These are phyloP conservation scores for Logfia minima DNA, from an alignment of 129 eudicot genomes.

Conservation along the genomic window DNA sequence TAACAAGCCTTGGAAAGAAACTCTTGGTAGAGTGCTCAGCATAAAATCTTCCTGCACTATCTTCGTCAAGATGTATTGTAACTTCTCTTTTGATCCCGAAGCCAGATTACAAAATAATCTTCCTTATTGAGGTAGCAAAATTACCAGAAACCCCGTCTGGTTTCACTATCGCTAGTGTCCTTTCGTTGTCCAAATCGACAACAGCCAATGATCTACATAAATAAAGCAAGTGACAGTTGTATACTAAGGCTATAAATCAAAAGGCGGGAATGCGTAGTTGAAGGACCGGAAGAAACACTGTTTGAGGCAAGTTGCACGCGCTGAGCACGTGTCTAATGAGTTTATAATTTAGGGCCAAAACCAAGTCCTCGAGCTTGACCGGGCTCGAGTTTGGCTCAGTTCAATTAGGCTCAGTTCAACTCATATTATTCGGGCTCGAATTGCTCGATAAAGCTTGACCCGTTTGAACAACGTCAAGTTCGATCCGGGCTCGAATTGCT, in stretches of 20 bases:
- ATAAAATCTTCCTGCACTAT: constrained; percentile 51
- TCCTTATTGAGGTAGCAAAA: constrained; percentile 42
- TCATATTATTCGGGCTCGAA: too few relatives aligned
- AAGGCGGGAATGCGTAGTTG: constrained; percentile 17
- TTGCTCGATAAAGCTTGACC: too few relatives aligned
- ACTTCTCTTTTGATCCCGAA: constrained; percentile 51
- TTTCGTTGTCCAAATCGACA: constrained; percentile 41
- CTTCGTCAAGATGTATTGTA: constrained; percentile 47
- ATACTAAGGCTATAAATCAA: neutral
- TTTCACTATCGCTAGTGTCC: constrained; percentile 78
- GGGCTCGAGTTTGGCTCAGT: too few relatives aligned
- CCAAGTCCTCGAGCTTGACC: too few relatives aligned
- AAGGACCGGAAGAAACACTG: constrained; percentile 6
- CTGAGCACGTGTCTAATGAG: constrained; percentile 6
- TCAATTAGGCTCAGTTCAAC: too few relatives aligned
- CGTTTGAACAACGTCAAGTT: too few relatives aligned
- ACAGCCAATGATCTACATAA: constrained; percentile 45
- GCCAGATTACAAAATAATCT: constrained; percentile 59
- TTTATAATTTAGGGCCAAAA: too few relatives aligned
- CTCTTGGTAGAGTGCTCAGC: constrained; percentile 71
- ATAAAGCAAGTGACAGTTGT: constrained; percentile 6
- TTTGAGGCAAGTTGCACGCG: constrained; percentile 9
- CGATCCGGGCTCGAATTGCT: too few relatives aligned
- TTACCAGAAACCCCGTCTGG: constrained; percentile 83
- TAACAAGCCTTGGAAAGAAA: constrained; percentile 66